Percentiles rank a stretch among this genome's conserved stretches.
Conservation (phyloP, 2,329 filamentous ascomycete species). For the Claviceps sp. region DNA sequence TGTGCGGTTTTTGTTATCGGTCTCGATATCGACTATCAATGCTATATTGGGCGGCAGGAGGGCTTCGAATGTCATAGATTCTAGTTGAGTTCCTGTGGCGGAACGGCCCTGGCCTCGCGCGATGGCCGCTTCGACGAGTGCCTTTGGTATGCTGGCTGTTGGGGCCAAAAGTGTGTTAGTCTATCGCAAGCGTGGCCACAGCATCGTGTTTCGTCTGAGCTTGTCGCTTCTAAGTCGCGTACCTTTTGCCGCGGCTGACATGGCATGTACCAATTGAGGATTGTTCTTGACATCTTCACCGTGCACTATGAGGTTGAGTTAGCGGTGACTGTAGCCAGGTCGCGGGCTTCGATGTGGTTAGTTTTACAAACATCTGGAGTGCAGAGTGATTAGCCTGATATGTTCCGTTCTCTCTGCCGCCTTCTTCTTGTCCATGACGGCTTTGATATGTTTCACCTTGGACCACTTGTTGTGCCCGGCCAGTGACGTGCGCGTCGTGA, state of each 20-base stretch:
- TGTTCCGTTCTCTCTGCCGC: conserved; percentile 55
- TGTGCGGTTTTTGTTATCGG: conserved; percentile 63
- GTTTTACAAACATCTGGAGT: conserved; percentile 52
- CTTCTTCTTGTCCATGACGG: conserved; percentile 69
- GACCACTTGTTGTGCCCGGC: conserved; percentile 90
- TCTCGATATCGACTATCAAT: conserved; percentile 73
- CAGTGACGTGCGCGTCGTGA: conserved; percentile 27
- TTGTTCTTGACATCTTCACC: conserved; percentile 65
- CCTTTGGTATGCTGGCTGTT: conserved; percentile 63
- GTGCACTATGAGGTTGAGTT: conserved; percentile 39
- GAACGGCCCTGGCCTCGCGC: conserved; percentile 80
- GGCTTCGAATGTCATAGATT: conserved; percentile 64
- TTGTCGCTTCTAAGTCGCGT: conserved; percentile 7
- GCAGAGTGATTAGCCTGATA: conserved; percentile 58
- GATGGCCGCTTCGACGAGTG: conserved; percentile 71
- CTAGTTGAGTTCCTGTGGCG: conserved; percentile 59
- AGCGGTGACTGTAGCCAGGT: conserved; percentile 7
- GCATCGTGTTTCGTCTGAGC: neutral
- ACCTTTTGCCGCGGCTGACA: conserved; percentile 69
- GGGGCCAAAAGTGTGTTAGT: neutral
- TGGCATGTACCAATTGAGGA: conserved; percentile 57
- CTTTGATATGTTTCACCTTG: conserved; percentile 92
- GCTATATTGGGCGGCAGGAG: conserved; percentile 67
- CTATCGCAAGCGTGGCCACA: neutral
- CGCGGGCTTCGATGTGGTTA: too few species aligned